Evolutionary conservation across 1,284 basidiomycete species (phyloP), one percentile per base, ranked within the genome.

Genomic region (Somion occarium): DNA sequence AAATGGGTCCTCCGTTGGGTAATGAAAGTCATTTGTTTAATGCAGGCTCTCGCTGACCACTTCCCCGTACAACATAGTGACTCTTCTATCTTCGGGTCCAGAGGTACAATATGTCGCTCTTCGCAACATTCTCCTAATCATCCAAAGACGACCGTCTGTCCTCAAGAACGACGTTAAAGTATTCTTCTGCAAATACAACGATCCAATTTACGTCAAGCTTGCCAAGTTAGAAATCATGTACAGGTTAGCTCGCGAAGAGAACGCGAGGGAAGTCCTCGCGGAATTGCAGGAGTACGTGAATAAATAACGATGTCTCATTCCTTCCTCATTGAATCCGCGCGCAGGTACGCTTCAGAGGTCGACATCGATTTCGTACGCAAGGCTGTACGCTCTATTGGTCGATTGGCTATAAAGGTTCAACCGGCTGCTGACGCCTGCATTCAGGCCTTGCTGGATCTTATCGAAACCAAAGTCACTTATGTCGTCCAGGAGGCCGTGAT

Each of bases 101-200:
- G 96, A 99, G 69, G 94, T 99, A 1, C 97, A 99, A 79, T 99
- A 98, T 70, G 95, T 99, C 34, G 93, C 95, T 0, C 74, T 99
- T 24, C 82, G 97, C 50, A 99, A 99, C 67, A 99, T 99, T 63
- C 82, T 98, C 41, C 81, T 99, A 26, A 92, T 99, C 59, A 93
- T 99, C 54, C 97, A 99, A 70, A 82, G 97, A 52, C 80, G 97
- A 47, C 94, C 96, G 5, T 73, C 87, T 38, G 92, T 99, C 13
- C 75, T 99, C 47, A 90, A 93, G 69, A 97, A 98, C 68, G 96
- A 99, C 64, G 95, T 99, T 68, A 91, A 94, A 57, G 93, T 98
- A 19, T 99, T 99, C 73, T 99, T 99, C 73, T 98, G 95, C 86
- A 99, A 98, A 70, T 99, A 99, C 72, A 99, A 98, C 65, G 97